Base-by-base conservation (phyloP, 139 green algal genomes). In the Ettlia oleoabundans region DNA sequence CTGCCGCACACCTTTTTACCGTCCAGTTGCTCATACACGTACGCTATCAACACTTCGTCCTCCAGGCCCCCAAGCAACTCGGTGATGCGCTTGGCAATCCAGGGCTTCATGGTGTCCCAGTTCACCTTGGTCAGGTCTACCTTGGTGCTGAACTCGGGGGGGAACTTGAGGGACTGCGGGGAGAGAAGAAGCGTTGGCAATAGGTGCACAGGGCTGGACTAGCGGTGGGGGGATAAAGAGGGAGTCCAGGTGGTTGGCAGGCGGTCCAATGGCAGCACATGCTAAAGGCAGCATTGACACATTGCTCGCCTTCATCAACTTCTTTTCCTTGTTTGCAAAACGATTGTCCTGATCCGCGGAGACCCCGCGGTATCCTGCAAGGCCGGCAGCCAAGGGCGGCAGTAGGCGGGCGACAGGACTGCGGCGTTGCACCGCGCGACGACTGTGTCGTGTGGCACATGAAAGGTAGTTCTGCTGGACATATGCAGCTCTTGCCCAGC, bases 1-100 rank as follows among this genome's bases (percentile, higher is more conserved):
- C 47, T 24, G 47, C 47, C 47, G 15, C 47, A 15, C 63, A 93
- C 88, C 85, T 94, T 81, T 5, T 94, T 84, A 21, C 89, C 89
- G n/a, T 98, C 94, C 40, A 99, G 78, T 53, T 95, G 86, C 78
- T 95, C 95, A 76, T 94, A 94, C n/a, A 98, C 93, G 82, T 97
- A 97, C 55, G 83, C 89, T 38, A 98, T 96, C 3, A 99, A 87
- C 35, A 99, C 94, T 38, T 99, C 96, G 85, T 99, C 96, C 86
- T 99, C 96, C 43, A 98, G 78, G 10, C 91, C 90, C 30, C 93
- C 92, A 67, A 99, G 88, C 40, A 99, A 84, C 89, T 99, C 93
- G 1, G 95, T 99, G 1, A 98, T 89, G 1, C 96, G 87, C 71
- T 95, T 95, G 8, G 90, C 91, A 19, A 98, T 96, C 96, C 96